Base-by-base conservation (phyloP, 129 eudicot species). In the Lactuca saligna region DNA sequence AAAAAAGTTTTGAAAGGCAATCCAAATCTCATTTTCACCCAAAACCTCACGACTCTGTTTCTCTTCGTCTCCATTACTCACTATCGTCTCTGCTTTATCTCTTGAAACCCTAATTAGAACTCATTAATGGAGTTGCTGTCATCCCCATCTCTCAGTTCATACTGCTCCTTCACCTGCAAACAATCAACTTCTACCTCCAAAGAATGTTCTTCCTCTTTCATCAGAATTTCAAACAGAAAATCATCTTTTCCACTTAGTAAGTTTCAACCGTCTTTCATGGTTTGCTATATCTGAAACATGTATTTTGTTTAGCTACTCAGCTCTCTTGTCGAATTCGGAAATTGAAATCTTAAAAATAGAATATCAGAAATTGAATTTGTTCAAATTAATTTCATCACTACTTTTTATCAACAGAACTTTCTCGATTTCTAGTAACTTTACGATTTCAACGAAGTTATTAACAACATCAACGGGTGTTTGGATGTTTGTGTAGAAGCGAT, bases 81-180 rank as follows among this genome's bases (percentile, higher is more conserved):
- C 57, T 25, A 17, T 44, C 54, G 13, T 37, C 39, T 35, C 63
- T 41, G 56, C 25, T 17, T 13, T 58, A 9, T 46, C 12, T 48
- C 12, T 48, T 53, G 58, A 60, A 71, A 34, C 57, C 68, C 58
- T 71, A 49, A 63, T 54, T 13, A 3, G 55, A 66, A 13, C 15
- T 74, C 20, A 70, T 34, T 9, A 71, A 83, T 80, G 85, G 88
- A 84, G 81, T 54, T 69, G 46, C 20, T 70, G 32, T 69, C 75
- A 32, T 80, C 81, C 15, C 54, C 72, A 17, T 63, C 75, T 55
- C 75, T 77, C 72, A 54, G 46, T 70, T 69, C 74, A 25, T 50
- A 62, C 66, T 39, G 17, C 49, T 49, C 71, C 46, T 68, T 79
- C 71, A 35, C 58, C 67, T 33, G 74, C 65, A 41, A 46, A 57